Evolutionary conservation across 2,329 filamentous ascomycete genomes (phyloP), one percentile per base, ranked within the genome.

Genomic region (Taxawa tesnikishii): DNA sequence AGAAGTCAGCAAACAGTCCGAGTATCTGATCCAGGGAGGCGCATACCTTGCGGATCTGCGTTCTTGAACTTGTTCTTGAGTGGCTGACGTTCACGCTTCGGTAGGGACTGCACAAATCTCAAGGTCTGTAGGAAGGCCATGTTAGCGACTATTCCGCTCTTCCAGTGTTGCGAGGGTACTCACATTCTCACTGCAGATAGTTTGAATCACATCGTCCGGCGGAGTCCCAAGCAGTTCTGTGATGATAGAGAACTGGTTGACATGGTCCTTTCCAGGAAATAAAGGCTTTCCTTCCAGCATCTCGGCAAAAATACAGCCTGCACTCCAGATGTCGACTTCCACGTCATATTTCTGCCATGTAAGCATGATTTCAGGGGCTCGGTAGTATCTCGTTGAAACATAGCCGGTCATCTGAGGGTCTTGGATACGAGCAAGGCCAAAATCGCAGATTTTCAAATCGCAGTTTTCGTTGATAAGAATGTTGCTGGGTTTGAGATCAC

Each of bases 331-430:
- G 56, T 98, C 90, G 37, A 98, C 90, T 64, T 96, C 90, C 29
- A 96, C 79, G 48, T 98, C 90, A 62, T 98, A 98, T 66, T 98
- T 98, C 68, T 98, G 90, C 90, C 90, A 98, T 43, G 90, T 96
- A 55, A 98, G 84, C 90, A 98, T 98, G 55, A 98, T 98, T 62
- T 98, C 90, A 12, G 90, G 90, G 6, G 90, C 90, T 51, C 90
- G 79, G 70, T 98, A 98, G 70, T 98, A 98, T 68, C 90, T 73
- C 40, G 90, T 98, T 29, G 90, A 96, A 39, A 98, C 90, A 55
- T 98, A 98, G 47, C 90, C 90, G 26, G 90, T 98, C 90, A 98
- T 98, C 63, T 98, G 90, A 21, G 90, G 90, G 54, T 98, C 90
- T 58, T 98, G 90, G 50, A 98, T 94, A 59, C 90, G 83, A 33